Base-by-base conservation (phyloP, 2,329 filamentous ascomycete species). In the Diaporthe vexans region DNA sequence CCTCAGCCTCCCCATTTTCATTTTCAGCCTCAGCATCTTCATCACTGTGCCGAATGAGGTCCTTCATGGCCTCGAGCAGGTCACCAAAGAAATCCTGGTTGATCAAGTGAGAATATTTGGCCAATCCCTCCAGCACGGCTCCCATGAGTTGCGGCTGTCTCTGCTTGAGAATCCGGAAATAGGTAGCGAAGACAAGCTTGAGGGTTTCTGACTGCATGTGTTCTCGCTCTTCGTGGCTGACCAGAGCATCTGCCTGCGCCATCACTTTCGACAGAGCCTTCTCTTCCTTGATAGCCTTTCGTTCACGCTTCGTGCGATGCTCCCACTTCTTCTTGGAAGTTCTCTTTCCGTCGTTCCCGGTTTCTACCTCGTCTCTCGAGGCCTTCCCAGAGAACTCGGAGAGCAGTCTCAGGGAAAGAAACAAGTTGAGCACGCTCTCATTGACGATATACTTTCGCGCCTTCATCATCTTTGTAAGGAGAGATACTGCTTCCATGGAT, bases 81-180 rank as follows among this genome's bases (percentile, higher is more conserved):
- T 99, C 97, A 37, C 96, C 97, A 79, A 99, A 99, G 87, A 99
- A 98, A 81, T 99, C 95, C 81, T 99, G 95, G 85, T 99, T 99
- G 88, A 99, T 99, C 75, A 99, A 89, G 82, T 98, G 97, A 4
- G 95, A 93, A 81, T 97, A 99, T 81, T 95, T 95, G 68, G 96
- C 95, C 29, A 99, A 86, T 37, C 97, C 97, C 85, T 98, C 97
- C 7, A 99, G 89, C 0, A 98, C 95, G 19, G 96, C 95, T n/a
- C 97, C 97, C 94, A 98, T 98, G 24, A 99, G 90, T 77, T 93
- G 91, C 19, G 94, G 92, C 33, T 91, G 89, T 35, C 95, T 91
- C 71, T 92, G 88, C 85, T 98, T 98, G 57, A 99, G 86, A 72
- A 98, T 96, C 70, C 95, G 93, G 84, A 99, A 98, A 85, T 99